Evolutionary conservation across 106 monocot species (phyloP), one percentile per base, ranked within the genome.

Genomic region (Dactylorhiza incarnata): DNA sequence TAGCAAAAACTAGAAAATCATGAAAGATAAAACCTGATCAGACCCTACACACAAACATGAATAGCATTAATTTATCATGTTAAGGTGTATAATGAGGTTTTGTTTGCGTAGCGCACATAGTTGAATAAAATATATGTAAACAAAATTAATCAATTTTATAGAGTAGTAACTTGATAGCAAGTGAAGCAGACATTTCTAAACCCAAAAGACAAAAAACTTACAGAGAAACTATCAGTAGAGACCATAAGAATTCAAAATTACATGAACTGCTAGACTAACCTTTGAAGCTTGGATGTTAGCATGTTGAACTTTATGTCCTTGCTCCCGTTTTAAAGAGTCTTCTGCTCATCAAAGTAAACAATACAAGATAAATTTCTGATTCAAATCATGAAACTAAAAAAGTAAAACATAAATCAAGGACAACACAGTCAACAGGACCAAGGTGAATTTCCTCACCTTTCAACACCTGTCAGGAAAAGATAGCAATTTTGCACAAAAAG

Each of bases 241-340:
- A 61, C 5, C n/a, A 61, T 26, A 65, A 1, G 26, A 65, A 65
- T 65, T 65, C 37, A 37, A 61, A 61, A 65, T 29, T 5, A 59
- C 58, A 29, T 13, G 24, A 65, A 65, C 65, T 20, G 2, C 24
- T 14, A 25, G 2, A 74, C 80, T 49, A 50, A 91, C 96, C 91
- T 97, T 97, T 44, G 96, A 89, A 65, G 96, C 96, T 82, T 89
- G 87, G 80, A 97, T 97, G 81, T 97, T 93, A 29, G 89, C 96
- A 85, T 84, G 93, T 55, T 97, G 96, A 47, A 97, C 96, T 78
- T 89, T 97, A 45, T 83, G 77, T 72, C 96, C 96, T 77, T 93
- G 91, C 83, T 97, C 96, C 50, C 93, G 83, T 62, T 89, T 87
- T 78, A 87, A 56, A n/a, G 93, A 93, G 84, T 97, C 93, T 55